Evolutionary conservation across 1,284 basidiomycete genomes (phyloP).

Genomic region (Irpex rosettiformis): DNA sequence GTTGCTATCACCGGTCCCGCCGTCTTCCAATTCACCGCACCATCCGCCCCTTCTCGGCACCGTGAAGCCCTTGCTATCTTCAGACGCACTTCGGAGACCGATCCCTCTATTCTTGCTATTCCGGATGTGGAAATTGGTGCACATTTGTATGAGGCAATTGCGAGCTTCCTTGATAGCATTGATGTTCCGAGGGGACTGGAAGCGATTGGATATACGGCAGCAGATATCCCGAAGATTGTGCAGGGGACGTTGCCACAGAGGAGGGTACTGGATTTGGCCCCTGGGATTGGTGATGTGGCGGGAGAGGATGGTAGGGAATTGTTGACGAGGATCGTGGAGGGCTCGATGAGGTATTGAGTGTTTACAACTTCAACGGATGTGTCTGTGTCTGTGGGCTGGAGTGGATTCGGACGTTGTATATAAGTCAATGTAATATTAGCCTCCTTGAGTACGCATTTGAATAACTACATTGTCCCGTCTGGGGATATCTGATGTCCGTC

Average conservation of each 20-base stretch:
- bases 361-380: not conserved
- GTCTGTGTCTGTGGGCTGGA: not conserved
- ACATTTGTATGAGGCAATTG: conserved; percentile 87
- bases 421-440: not conserved
- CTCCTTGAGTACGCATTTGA: too few relatives aligned
- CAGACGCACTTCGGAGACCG: conserved; percentile 57
- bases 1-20: conserved; percentile 91
- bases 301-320: conserved; percentile 80
- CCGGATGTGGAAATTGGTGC: conserved; percentile 81
- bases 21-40: conserved; percentile 92
- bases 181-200: conserved; percentile 87
- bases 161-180: conserved; percentile 83
- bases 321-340: conserved; percentile 73
- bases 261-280: conserved; percentile 84
- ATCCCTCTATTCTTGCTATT: conserved; percentile 70
- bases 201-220: conserved; percentile 76
- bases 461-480: too few relatives aligned
- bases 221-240: conserved; percentile 69
- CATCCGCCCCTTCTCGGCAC: conserved; percentile 88
- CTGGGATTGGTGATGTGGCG: conserved; percentile 76
- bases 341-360: conserved; percentile 64
- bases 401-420: not conserved
- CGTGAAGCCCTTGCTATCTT: conserved; percentile 88
- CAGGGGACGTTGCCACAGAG: conserved; percentile 87
- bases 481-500: too few relatives aligned